Evolutionary conservation across 169 alveolate species (phyloP).

Genomic region (Eimeria falciformis): DNA sequence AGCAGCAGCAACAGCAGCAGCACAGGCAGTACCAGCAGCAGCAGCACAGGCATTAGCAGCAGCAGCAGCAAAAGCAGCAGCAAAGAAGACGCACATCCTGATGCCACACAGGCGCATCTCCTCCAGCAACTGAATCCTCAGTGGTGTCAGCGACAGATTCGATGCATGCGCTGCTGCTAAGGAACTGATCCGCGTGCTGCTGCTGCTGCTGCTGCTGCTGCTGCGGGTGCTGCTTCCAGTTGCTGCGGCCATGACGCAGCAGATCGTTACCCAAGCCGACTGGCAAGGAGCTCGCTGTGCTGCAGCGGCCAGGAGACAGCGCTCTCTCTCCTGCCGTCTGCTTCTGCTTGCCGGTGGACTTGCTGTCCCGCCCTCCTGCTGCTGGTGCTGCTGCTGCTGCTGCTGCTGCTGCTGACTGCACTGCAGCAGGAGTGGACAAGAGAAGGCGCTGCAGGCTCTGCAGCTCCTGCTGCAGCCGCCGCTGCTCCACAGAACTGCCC

Average conservation of each 20-base stretch:
- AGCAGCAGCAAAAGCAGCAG: constrained; percentile 32
- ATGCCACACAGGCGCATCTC: constrained; percentile 25
- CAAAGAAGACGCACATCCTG: no score
- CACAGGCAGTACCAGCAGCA: constrained; percentile 8
- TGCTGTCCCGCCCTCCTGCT: constrained; percentile 6
- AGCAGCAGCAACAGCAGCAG: constrained; percentile 40
- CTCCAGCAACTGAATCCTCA: constrained; percentile 20
- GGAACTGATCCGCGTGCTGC: neutral
- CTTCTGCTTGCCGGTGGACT: neutral
- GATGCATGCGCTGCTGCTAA: constrained; percentile 34
- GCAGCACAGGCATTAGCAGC: constrained; percentile 26
- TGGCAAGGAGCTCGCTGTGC: constrained; percentile 40
- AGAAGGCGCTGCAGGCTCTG: constrained; percentile 35
- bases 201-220: constrained; percentile 65
- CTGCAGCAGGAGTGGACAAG: constrained; percentile 20
- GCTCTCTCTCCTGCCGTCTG: constrained; percentile 17
- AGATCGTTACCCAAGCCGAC: neutral
- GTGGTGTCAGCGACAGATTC: constrained; percentile 36
- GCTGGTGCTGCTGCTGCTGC: no score
- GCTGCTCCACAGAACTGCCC: constrained; percentile 34
- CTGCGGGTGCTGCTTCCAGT: constrained; percentile 38
- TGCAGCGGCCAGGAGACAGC: constrained; percentile 61
- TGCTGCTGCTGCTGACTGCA: constrained; percentile 53
- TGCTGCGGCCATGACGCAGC: constrained; percentile 50
- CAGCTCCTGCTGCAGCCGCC: constrained; percentile 59